These are phyloP conservation scores for Yarrowia sp. DNA, from an alignment of 805 yeast genomes.

Conservation along the genomic window DNA sequence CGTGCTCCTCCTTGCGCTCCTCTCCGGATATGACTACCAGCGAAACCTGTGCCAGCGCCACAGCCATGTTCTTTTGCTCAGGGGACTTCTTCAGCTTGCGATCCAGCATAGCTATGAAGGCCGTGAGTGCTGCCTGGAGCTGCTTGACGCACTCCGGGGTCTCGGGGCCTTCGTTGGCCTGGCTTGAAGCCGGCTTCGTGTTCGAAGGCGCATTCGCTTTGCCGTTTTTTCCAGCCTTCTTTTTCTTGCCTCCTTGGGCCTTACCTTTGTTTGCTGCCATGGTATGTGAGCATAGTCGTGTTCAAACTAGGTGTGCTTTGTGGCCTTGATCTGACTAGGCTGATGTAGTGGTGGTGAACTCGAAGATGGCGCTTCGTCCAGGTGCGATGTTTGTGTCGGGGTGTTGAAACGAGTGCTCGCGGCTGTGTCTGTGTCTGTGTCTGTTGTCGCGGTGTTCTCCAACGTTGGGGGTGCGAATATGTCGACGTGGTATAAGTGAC, in stretches of 20 bases:
- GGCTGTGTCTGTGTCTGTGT: too few relatives aligned
- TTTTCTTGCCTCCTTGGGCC: conserved; percentile 25
- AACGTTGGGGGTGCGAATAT: background rate
- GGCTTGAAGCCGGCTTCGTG: background rate
- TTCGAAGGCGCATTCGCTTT: background rate
- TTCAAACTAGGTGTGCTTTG: background rate
- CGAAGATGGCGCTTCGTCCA: too few relatives aligned
- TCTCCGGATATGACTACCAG: background rate
- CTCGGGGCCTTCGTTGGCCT: background rate
- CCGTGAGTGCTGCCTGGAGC: background rate
- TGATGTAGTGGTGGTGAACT: background rate
- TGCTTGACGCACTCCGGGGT: background rate
- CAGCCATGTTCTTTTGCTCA: background rate
- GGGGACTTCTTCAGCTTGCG: background rate
- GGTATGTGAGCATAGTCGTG: conserved; percentile 20
- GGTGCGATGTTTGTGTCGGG: background rate
- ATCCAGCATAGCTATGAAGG: background rate
- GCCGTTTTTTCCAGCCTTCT: background rate
- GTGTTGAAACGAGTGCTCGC: background rate
- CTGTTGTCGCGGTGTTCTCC: background rate
- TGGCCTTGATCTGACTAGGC: background rate
- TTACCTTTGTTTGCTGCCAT: conserved; percentile 23
- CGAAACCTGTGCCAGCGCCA: background rate
- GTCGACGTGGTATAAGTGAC: background rate
- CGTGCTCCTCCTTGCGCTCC: background rate